A percentile compares a stretch with the other conserved stretches of the same genome.
Evolutionary conservation across 139 green algal genomes (phyloP).

Genomic region (Gonium pectorale): DNA sequence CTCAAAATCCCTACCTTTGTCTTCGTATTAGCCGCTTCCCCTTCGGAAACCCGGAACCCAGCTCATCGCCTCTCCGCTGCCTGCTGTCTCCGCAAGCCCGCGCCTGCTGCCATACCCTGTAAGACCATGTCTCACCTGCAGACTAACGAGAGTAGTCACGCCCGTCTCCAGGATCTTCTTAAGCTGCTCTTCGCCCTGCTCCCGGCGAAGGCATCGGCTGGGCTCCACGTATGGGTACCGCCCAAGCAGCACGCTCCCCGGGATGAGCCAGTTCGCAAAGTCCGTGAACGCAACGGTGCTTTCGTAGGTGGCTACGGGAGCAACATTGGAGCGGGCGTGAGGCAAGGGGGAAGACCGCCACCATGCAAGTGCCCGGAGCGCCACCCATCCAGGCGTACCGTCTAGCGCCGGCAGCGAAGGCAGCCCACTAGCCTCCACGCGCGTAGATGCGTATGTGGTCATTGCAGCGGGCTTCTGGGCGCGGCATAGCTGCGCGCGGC

Average conservation of each 20-base stretch:
- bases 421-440: neutral
- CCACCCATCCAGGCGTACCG: neutral
- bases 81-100: neutral
- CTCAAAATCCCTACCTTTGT: no score
- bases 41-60: no score
- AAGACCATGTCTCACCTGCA: constrained; percentile 76
- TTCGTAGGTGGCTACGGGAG: constrained; percentile 76
- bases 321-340: neutral
- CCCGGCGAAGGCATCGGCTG: constrained; percentile 62
- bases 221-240: constrained; percentile 90
- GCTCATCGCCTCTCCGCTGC: no score
- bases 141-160: constrained; percentile 81
- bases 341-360: neutral
- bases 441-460: neutral
- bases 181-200: constrained; percentile 80
- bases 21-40: no score
- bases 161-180: constrained; percentile 72
- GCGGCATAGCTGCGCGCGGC: neutral
- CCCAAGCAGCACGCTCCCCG: constrained; percentile 80
- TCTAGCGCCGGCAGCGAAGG: constrained; percentile 14
- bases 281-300: constrained; percentile 64
- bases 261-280: constrained; percentile 91
- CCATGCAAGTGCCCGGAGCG: neutral
- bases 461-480: neutral
- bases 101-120: neutral